Evolutionary conservation across 208 protist species (phyloP).

Genomic region (Giardia duodenalis): DNA sequence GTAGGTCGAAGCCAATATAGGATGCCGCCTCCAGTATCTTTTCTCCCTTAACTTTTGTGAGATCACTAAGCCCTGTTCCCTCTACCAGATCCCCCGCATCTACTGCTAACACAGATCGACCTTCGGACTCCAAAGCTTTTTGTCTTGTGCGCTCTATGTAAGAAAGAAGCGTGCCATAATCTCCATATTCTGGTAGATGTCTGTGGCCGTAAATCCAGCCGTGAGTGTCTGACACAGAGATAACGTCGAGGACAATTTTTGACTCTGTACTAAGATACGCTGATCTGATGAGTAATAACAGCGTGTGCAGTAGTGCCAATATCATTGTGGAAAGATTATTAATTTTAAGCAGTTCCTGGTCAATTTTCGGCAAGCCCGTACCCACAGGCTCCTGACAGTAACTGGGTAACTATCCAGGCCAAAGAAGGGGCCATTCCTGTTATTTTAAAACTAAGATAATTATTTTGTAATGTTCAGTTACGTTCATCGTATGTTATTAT

Average conservation of each 20-base stretch:
- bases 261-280: no score
- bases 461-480: no score
- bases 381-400: no score
- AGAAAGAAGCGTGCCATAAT: background rate
- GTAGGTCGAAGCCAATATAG: background rate
- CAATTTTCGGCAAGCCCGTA: no score
- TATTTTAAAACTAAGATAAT: no score
- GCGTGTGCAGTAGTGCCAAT: no score
- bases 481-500: no score
- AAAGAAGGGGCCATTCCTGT: no score
- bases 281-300: no score
- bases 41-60: background rate
- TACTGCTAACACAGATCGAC: background rate
- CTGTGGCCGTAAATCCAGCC: background rate
- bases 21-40: background rate
- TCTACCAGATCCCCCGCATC: background rate
- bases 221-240: background rate
- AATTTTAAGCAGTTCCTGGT: no score
- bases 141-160: background rate
- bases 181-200: background rate
- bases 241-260: background rate
- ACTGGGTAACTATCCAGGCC: no score
- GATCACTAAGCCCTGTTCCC: background rate
- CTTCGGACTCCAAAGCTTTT: background rate
- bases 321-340: no score